phyloP scores from a whole-genome alignment of 345 rosid species.

The Eucalyptus erythrocorys region DNA sequence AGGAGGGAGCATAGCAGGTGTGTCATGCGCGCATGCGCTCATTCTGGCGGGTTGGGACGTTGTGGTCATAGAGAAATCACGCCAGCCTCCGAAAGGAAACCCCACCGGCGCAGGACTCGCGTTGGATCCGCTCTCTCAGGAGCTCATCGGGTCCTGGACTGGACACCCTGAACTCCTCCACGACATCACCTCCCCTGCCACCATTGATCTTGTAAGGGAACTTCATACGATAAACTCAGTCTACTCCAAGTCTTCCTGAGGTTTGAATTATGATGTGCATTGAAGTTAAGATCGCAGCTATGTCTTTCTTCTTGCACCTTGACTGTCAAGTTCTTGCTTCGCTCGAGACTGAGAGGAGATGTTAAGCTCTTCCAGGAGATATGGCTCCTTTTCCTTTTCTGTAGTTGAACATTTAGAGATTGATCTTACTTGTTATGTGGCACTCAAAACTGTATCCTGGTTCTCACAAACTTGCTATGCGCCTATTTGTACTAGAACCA shows the following conservation, averaged over 20 bases:
- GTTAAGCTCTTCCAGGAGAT: neutral
- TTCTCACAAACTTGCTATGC: neutral
- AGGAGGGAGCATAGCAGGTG: constrained; percentile 76
- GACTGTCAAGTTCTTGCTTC: neutral
- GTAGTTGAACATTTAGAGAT: neutral
- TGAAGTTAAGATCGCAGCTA: neutral
- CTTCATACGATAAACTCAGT: neutral
- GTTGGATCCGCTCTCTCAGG: constrained; percentile 36
- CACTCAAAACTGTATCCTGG: neutral
- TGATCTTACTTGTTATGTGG: neutral
- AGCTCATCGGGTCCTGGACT: constrained; percentile 54
- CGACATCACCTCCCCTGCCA: constrained; percentile 35
- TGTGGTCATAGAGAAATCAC: constrained; percentile 47
- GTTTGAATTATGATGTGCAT: neutral
- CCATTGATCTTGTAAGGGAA: constrained; percentile 37
- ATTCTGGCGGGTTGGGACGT: constrained; percentile 60
- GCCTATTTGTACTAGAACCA: constrained; percentile 21
- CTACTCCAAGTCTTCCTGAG: neutral
- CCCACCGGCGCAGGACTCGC: constrained; percentile 76
- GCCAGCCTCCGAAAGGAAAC: constrained; percentile 47
- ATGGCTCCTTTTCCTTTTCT: neutral
- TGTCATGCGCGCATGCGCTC: constrained; percentile 74
- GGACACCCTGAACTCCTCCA: constrained; percentile 27
- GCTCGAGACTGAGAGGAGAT: neutral
- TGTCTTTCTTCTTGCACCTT: neutral